Evolutionary conservation across 805 yeast species (phyloP), one percentile per base, ranked within the genome.

Genomic region (Lachancea quebecensis): DNA sequence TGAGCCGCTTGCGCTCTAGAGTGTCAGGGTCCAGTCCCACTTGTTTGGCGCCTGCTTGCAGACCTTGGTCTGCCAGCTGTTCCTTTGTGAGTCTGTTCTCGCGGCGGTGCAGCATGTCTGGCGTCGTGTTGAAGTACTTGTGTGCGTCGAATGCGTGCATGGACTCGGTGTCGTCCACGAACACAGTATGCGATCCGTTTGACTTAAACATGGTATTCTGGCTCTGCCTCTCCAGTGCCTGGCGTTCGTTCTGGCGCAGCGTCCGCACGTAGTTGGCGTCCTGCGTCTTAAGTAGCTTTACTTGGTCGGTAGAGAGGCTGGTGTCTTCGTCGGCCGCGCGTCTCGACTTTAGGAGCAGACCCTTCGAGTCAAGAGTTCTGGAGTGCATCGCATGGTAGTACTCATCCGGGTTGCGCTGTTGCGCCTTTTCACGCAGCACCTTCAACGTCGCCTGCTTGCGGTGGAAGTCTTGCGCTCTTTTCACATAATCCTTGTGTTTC

Each of bases 341-440:
- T 49, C 95, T 72, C 17, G 85, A 86, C 1, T 80, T 69, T 10
- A 84, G 62, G 40, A 84, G 58, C 8, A 85, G 72, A 1, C 97
- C 97, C 10, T 74, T 69, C 2, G 72, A 67, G 51, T 88, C 95
- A 4, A 93, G 79, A 56, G 73, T 74, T 49, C 73, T 71, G 11
- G 74, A 71, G 29, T 82, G 77, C 99, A 93, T 93, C 16, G 88
- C 93, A 77, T 88, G 96, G 65, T 91, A 89, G 69, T 85, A 93
- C 66, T 93, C 99, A 73, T 93, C 99, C 12, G 95, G 95, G 62
- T 93, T 93, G 55, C 88, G 75, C 38, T 74, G 73, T 32, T 73
- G 69, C 1, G 85, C 95, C 60, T 88, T 91, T 35, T 73, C 71
- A 53, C 85, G 79, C 47, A 93, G 73, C 1, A 82, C 73, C 66